Evolutionary conservation across 441 rosid species (phyloP).

Genomic region (Gossypium aridum): DNA sequence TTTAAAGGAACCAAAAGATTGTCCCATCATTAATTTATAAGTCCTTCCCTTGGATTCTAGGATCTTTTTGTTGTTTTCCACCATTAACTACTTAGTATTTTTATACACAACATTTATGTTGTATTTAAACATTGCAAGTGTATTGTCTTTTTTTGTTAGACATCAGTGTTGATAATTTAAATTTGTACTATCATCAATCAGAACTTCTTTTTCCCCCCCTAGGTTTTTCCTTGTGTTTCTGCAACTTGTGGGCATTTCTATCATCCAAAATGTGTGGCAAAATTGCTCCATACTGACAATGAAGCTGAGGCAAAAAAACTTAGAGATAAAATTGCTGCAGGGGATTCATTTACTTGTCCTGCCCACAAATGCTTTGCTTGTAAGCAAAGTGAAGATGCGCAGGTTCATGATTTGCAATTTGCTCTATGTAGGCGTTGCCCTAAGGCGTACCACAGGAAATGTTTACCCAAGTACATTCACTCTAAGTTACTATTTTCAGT

Average conservation of each 20-base stretch:
- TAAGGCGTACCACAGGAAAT: slow-evolving; percentile 60
- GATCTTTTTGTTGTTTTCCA: background rate
- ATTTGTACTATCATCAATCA: background rate
- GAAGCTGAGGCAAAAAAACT: slow-evolving; percentile 31
- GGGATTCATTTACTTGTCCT: slow-evolving; percentile 57
- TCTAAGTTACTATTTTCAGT: background rate
- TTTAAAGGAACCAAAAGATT: slow-evolving; percentile 1
- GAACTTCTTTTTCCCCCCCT: background rate
- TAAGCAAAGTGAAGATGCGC: slow-evolving; percentile 36
- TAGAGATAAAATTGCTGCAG: slow-evolving; percentile 34
- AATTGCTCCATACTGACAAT: slow-evolving; percentile 36
- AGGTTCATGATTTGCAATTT: slow-evolving; percentile 36
- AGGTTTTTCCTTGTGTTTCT: slow-evolving; percentile 63
- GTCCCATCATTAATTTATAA: background rate
- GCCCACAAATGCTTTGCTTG: slow-evolving; percentile 54
- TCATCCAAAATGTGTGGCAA: slow-evolving; percentile 63
- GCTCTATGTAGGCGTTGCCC: slow-evolving; percentile 76
- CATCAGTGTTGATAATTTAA: background rate
- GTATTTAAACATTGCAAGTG: background rate
- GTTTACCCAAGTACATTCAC: slow-evolving; percentile 51
- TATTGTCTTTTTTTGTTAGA: background rate
- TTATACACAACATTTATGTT: background rate
- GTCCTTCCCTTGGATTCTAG: background rate
- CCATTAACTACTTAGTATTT: background rate
- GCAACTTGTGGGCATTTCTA: slow-evolving; percentile 67